phyloP scores from a whole-genome alignment of 2,329 filamentous ascomycete genomes.

The Ophiostoma tasmaniense region DNA sequence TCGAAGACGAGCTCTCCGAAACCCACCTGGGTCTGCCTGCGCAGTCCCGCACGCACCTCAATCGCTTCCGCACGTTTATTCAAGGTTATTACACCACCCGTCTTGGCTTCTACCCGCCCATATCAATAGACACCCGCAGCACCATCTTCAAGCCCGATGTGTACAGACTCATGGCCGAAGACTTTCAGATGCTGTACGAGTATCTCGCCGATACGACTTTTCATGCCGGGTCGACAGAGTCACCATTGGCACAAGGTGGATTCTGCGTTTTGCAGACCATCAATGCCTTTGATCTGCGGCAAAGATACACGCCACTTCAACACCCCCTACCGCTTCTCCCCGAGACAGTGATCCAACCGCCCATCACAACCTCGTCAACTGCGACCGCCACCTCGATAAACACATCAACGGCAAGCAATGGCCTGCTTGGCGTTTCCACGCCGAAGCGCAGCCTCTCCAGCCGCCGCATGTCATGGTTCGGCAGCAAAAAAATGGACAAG shows the following conservation, averaged over 20 bases:
- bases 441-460: neutral
- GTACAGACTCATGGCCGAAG: constrained; percentile 53
- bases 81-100: constrained; percentile 57
- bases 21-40: constrained; percentile 55
- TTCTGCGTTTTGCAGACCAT: constrained; percentile 64
- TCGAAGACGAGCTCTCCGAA: constrained; percentile 62
- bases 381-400: constrained; percentile 21
- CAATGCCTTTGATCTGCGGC: constrained; percentile 54
- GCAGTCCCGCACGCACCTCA: constrained; percentile 56
- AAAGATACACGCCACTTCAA: constrained; percentile 50
- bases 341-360: constrained; percentile 22
- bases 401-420: constrained; percentile 21
- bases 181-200: constrained; percentile 64
- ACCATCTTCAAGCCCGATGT: constrained; percentile 48
- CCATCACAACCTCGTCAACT: constrained; percentile 13
- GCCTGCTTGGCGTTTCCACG: neutral
- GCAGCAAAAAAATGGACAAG: constrained; percentile 22
- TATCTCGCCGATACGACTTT: constrained; percentile 58
- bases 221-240: constrained; percentile 40
- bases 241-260: constrained; percentile 52
- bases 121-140: constrained; percentile 32
- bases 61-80: constrained; percentile 63
- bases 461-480: constrained; percentile 36
- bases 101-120: constrained; percentile 65
- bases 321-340: constrained; percentile 63